A percentile compares a stretch with the other conserved stretches of the same genome.
These are phyloP conservation scores for Chrysoporthe puriensis DNA, from an alignment of 2,329 filamentous ascomycete genomes.

Conservation along the genomic window DNA sequence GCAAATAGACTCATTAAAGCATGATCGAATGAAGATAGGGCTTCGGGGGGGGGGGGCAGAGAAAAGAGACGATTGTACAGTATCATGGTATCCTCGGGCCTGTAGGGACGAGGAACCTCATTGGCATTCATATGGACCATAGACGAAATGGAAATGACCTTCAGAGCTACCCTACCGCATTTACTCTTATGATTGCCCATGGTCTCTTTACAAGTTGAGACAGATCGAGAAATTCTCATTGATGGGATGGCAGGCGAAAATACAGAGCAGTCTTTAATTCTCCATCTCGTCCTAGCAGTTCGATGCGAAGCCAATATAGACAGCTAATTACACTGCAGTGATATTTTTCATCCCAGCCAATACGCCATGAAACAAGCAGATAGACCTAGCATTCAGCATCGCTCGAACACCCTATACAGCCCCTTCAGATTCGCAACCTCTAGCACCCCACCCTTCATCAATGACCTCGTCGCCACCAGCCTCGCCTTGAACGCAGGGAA, in stretches of 20 bases:
- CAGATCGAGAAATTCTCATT: background rate
- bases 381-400: constrained; percentile 62
- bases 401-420: constrained; percentile 91
- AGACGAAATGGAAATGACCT: constrained; percentile 30
- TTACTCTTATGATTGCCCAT: background rate
- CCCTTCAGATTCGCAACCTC: constrained; percentile 93
- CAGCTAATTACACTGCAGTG: background rate
- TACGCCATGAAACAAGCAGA: background rate
- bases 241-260: background rate
- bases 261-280: background rate
- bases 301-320: background rate
- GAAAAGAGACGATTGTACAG: constrained; percentile 23
- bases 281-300: background rate
- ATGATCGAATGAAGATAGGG: background rate
- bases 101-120: constrained; percentile 8
- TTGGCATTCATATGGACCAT: constrained; percentile 23
- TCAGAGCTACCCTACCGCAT: constrained; percentile 9
- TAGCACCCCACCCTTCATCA: constrained; percentile 75
- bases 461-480: constrained; percentile 76
- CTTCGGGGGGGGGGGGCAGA: background rate
- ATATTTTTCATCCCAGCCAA: background rate
- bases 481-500: constrained; percentile 88
- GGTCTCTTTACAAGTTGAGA: background rate
- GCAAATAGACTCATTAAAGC: constrained; percentile 44
- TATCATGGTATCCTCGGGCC: constrained; percentile 20